These are phyloP conservation scores for Dovyalis caffra DNA, from an alignment of 345 rosid genomes.

Conservation along the genomic window DNA sequence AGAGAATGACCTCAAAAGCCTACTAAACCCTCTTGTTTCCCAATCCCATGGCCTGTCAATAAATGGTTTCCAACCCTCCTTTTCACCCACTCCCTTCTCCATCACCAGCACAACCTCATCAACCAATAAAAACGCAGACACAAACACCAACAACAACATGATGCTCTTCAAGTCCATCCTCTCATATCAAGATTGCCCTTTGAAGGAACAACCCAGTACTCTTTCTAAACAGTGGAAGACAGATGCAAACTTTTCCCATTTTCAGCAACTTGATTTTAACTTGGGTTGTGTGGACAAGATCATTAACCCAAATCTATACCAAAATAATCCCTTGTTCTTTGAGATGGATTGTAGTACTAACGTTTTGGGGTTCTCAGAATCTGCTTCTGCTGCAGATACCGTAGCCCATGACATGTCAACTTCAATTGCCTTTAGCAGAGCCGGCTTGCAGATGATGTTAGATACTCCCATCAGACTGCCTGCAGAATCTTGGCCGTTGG, in stretches of 20 bases:
- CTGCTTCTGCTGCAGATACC: slow-evolving; percentile 19
- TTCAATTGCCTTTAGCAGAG: slow-evolving; percentile 39
- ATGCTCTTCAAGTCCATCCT: slow-evolving; percentile 51
- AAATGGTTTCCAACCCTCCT: slow-evolving; percentile 19
- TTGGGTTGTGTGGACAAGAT: slow-evolving; percentile 39
- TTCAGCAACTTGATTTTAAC: slow-evolving; percentile 39
- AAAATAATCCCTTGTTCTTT: slow-evolving; percentile 44
- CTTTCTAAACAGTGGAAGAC: slow-evolving; percentile 53
- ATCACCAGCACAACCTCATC: background rate
- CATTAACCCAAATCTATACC: slow-evolving; percentile 28
- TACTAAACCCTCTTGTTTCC: slow-evolving; percentile 36
- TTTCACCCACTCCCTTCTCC: slow-evolving; percentile 11
- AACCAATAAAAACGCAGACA: slow-evolving; percentile 19
- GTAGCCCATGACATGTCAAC: slow-evolving; percentile 37
- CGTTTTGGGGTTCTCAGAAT: slow-evolving; percentile 36
- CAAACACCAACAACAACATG: slow-evolving; percentile 20
- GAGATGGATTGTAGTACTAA: slow-evolving; percentile 37
- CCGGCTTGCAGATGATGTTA: slow-evolving; percentile 43
- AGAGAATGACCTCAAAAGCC: slow-evolving; percentile 48
- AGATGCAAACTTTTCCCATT: slow-evolving; percentile 48
- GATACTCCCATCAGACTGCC: slow-evolving; percentile 45
- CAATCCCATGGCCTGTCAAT: slow-evolving; percentile 30
- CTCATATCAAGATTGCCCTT: slow-evolving; percentile 41
- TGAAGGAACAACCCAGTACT: slow-evolving; percentile 39
- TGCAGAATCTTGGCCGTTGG: slow-evolving; percentile 51